Evolutionary conservation across 169 alveolate genomes (phyloP).

Genomic region (Plasmodium berghei): DNA sequence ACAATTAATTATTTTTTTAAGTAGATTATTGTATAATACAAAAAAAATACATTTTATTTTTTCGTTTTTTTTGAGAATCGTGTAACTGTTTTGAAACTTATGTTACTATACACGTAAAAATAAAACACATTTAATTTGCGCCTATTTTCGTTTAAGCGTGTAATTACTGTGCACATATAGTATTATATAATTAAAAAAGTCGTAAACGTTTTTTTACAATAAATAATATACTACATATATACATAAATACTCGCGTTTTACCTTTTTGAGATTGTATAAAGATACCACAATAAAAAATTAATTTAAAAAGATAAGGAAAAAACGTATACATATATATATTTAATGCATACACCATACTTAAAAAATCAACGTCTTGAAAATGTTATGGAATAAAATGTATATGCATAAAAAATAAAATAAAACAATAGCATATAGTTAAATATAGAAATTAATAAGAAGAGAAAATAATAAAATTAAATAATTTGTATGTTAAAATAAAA

Average conservation of each 20-base stretch:
- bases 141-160: no score
- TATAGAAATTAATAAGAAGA: neutral
- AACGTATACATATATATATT: neutral
- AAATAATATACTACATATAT: neutral
- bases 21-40: no score
- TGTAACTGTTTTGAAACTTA: no score
- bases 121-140: no score
- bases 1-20: no score
- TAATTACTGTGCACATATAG: no score
- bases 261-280: neutral
- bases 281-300: neutral
- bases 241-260: neutral
- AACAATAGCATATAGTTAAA: neutral
- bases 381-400: neutral
- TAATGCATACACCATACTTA: neutral
- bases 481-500: neutral
- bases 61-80: no score
- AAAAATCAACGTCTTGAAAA: slow-evolving; percentile 4
- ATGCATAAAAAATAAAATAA: slow-evolving; percentile 1
- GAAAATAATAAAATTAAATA: slow-evolving; percentile 2
- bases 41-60: no score
- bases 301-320: neutral
- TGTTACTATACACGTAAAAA: no score
- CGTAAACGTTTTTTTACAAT: neutral
- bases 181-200: no score